Percentiles rank a stretch among this genome's conserved stretches.
Evolutionary conservation across 2,329 filamentous ascomycete species (phyloP).

Genomic region (Neopestalotiopsis sp.): DNA sequence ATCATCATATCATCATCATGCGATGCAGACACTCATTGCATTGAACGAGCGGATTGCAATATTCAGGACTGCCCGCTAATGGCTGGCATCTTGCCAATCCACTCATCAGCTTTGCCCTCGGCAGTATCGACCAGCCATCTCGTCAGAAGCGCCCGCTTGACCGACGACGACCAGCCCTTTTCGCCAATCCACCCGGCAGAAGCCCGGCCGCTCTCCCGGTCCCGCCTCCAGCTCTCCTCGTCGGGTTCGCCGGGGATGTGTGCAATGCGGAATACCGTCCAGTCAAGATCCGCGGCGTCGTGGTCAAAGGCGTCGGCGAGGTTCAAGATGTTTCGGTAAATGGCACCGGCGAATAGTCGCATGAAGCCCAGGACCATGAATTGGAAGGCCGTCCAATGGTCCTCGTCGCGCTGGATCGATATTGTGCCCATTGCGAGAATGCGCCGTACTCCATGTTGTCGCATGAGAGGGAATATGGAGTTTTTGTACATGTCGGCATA

Average conservation of each 20-base stretch:
- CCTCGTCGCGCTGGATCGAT: constrained; percentile 31
- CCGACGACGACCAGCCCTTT: constrained; percentile 24
- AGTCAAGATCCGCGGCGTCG: constrained; percentile 31
- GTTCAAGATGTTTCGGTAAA: constrained; percentile 27
- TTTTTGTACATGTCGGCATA: constrained; percentile 25
- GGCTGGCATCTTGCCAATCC: constrained; percentile 32
- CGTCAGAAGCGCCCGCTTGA: constrained; percentile 27
- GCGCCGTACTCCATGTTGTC: constrained; percentile 34
- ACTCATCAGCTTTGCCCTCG: constrained; percentile 23
- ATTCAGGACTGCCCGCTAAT: constrained; percentile 18
- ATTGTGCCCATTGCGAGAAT: constrained; percentile 41
- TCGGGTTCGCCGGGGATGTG: constrained; percentile 32
- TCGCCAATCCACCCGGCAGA: constrained; percentile 28
- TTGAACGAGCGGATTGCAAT: background rate
- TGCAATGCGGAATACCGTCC: constrained; percentile 33
- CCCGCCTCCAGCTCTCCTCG: constrained; percentile 31
- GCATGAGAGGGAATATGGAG: constrained; percentile 31
- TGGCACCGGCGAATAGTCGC: constrained; percentile 16
- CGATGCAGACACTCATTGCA: too few relatives aligned
- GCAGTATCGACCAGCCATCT: constrained; percentile 36
- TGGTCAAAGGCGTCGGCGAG: constrained; percentile 28
- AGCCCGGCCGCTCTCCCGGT: constrained; percentile 29
- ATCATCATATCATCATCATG: too few relatives aligned
- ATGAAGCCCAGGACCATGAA: constrained; percentile 23
- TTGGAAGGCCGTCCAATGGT: constrained; percentile 24